These are phyloP conservation scores for Cystofilobasidium capitatum DNA, from an alignment of 768 basidiomycete genomes.

Conservation along the genomic window DNA sequence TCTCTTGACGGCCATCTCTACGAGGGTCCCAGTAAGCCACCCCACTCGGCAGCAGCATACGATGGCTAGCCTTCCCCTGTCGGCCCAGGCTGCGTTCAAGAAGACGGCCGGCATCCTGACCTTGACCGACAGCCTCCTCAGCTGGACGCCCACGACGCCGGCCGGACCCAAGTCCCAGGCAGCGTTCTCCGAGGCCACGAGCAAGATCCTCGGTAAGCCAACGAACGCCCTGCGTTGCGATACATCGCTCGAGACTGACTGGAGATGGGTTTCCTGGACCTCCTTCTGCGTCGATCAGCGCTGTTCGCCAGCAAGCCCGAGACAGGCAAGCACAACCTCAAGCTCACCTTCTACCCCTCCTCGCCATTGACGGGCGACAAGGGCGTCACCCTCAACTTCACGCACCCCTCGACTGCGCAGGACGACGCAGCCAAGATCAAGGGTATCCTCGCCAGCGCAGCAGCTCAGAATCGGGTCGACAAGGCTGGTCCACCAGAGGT, in stretches of 20 bases:
- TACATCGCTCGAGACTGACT: slow-evolving; percentile 25
- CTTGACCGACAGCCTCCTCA: slow-evolving; percentile 60
- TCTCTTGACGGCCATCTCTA: no score
- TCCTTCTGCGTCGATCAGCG: slow-evolving; percentile 27
- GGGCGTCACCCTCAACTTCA: slow-evolving; percentile 38
- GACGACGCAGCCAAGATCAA: slow-evolving; percentile 35
- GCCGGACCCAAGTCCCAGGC: slow-evolving; percentile 45
- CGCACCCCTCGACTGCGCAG: slow-evolving; percentile 28
- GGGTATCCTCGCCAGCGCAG: slow-evolving; percentile 34
- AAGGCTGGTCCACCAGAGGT: slow-evolving; percentile 17
- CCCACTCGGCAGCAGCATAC: neutral
- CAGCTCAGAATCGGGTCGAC: slow-evolving; percentile 31
- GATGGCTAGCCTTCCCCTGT: neutral
- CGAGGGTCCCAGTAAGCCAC: no score
- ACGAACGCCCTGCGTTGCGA: slow-evolving; percentile 29
- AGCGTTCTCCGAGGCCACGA: slow-evolving; percentile 45
- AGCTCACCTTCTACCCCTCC: slow-evolving; percentile 36
- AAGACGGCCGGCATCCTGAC: slow-evolving; percentile 65
- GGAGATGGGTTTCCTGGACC: slow-evolving; percentile 17
- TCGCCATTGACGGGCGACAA: slow-evolving; percentile 29
- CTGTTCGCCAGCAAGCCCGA: slow-evolving; percentile 39
- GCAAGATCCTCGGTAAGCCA: slow-evolving; percentile 45
- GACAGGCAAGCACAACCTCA: slow-evolving; percentile 34
- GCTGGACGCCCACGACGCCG: slow-evolving; percentile 62
- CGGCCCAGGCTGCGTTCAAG: slow-evolving; percentile 61